phyloP scores from a whole-genome alignment of 163 green algal genomes.

The Scenedesmus sp. region DNA sequence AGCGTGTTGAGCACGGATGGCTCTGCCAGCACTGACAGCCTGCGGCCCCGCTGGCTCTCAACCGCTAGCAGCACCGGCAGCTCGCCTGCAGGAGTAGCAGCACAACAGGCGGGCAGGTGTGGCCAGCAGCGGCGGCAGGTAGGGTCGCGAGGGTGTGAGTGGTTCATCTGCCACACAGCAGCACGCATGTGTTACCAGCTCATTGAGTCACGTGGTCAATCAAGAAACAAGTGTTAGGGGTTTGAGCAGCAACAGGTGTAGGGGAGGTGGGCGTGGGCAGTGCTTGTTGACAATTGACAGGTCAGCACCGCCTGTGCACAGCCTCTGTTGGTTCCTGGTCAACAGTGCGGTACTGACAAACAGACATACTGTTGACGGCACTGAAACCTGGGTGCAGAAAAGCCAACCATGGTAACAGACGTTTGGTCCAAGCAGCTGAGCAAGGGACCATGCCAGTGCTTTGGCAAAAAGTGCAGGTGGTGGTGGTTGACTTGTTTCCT shows the following conservation, averaged over 20 bases:
- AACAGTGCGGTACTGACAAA: too few species aligned
- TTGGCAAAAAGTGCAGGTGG: background rate
- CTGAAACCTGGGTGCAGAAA: too few species aligned
- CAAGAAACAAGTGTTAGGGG: background rate
- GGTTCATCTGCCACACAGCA: background rate
- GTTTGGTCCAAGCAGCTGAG: too few species aligned
- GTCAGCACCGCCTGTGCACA: background rate
- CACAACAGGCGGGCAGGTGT: background rate
- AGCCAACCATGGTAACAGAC: too few species aligned
- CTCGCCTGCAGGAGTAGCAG: constrained; percentile 25
- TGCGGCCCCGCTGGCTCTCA: constrained; percentile 5
- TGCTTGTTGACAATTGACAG: background rate
- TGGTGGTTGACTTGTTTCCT: background rate
- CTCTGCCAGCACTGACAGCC: constrained; percentile 38
- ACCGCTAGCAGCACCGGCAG: constrained; percentile 49
- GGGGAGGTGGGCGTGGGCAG: too few species aligned
- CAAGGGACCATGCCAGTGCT: too few species aligned
- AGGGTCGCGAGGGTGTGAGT: background rate
- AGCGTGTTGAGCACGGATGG: constrained; percentile 29
- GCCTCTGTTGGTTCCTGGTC: too few species aligned
- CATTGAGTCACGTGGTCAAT: background rate
- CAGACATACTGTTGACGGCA: too few species aligned
- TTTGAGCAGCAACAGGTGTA: too few species aligned
- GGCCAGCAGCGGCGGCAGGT: background rate
- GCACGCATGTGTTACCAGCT: too few species aligned